A percentile compares a stretch with the other conserved stretches of the same genome.
These are phyloP conservation scores for Hyphodiscus hymeniophilus DNA, from an alignment of 495 filamentous ascomycete genomes.

Conservation along the genomic window DNA sequence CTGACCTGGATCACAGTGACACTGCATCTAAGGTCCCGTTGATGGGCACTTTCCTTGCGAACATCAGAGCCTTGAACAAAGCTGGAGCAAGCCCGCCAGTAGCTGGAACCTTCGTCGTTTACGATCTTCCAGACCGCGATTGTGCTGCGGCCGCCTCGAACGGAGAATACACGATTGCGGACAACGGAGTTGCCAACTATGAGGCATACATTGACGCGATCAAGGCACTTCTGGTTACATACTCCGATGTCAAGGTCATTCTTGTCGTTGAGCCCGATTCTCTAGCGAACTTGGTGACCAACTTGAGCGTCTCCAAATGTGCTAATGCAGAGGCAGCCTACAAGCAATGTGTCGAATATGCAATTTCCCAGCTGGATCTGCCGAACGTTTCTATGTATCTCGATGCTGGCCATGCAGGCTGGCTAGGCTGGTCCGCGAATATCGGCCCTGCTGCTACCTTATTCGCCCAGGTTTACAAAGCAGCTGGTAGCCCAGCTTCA, in stretches of 20 bases:
- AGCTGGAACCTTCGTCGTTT: slow-evolving; percentile 52
- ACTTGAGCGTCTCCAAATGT: slow-evolving; percentile 58
- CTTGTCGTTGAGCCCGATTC: slow-evolving; percentile 57
- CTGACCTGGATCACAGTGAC: slow-evolving; percentile 26
- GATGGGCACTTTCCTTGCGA: slow-evolving; percentile 36
- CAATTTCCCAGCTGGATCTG: slow-evolving; percentile 60
- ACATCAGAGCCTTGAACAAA: slow-evolving; percentile 36
- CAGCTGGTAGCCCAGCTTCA: slow-evolving; percentile 53
- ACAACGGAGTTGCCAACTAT: slow-evolving; percentile 56
- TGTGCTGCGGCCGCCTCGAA: slow-evolving; percentile 72
- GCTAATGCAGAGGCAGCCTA: slow-evolving; percentile 56
- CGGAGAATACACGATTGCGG: slow-evolving; percentile 53
- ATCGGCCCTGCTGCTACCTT: slow-evolving; percentile 61
- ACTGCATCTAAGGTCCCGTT: slow-evolving; percentile 37
- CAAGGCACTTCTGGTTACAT: slow-evolving; percentile 10
- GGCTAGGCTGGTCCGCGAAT: slow-evolving; percentile 79
- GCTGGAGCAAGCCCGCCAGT: slow-evolving; percentile 39
- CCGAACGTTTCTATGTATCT: slow-evolving; percentile 78
- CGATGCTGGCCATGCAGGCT: slow-evolving; percentile 74
- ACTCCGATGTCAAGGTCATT: slow-evolving; percentile 20
- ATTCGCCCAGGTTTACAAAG: slow-evolving; percentile 58
- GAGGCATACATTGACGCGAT: slow-evolving; percentile 37
- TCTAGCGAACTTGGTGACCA: slow-evolving; percentile 74
- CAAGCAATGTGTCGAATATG: slow-evolving; percentile 63
- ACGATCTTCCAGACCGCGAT: slow-evolving; percentile 71